phyloP scores from a whole-genome alignment of 768 basidiomycete genomes.

The Rubroboletus satanas region DNA sequence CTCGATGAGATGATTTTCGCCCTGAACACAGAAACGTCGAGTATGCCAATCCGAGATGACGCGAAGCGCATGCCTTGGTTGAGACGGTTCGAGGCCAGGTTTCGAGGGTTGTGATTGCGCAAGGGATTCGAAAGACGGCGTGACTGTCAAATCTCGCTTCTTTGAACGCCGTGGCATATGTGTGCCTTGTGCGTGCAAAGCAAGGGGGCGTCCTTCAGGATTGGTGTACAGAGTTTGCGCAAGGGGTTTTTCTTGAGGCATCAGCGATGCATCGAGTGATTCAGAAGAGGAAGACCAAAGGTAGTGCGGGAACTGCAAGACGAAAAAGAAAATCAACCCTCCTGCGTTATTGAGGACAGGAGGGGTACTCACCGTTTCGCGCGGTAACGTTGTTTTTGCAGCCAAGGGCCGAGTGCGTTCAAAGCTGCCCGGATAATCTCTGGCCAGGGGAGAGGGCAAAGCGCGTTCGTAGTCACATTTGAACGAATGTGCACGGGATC shows the following conservation, averaged over 20 bases:
- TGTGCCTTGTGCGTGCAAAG: slow-evolving; percentile 11
- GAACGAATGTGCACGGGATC: slow-evolving; percentile 15
- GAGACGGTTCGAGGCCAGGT: slow-evolving; percentile 5
- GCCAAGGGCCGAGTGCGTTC: slow-evolving; percentile 13
- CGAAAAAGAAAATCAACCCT: not conserved
- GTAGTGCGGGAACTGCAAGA: slow-evolving; percentile 7
- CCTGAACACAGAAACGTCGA: slow-evolving; percentile 15
- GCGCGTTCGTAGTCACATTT: slow-evolving; percentile 3
- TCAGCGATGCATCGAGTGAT: slow-evolving; percentile 6
- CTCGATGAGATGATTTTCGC: slow-evolving; percentile 8
- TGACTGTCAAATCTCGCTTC: slow-evolving; percentile 13
- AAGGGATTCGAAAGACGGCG: slow-evolving; percentile 3
- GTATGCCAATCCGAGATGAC: slow-evolving; percentile 24
- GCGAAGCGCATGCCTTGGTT: slow-evolving; percentile 23
- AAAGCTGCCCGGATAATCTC: slow-evolving; percentile 8
- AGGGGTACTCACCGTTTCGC: slow-evolving; percentile 10
- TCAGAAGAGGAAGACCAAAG: slow-evolving; percentile 7
- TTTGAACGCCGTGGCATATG: slow-evolving; percentile 1
- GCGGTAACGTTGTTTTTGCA: slow-evolving; percentile 18
- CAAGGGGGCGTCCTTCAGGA: slow-evolving; percentile 12
- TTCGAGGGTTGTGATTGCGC: not conserved
- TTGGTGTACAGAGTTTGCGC: slow-evolving; percentile 20
- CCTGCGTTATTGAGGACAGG: not conserved
- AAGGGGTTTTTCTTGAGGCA: slow-evolving; percentile 4
- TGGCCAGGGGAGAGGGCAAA: not conserved